Evolutionary conservation across 2,329 filamentous ascomycete genomes (phyloP), one percentile per base, ranked within the genome.

Genomic region (Westerdykella aurantiaca): DNA sequence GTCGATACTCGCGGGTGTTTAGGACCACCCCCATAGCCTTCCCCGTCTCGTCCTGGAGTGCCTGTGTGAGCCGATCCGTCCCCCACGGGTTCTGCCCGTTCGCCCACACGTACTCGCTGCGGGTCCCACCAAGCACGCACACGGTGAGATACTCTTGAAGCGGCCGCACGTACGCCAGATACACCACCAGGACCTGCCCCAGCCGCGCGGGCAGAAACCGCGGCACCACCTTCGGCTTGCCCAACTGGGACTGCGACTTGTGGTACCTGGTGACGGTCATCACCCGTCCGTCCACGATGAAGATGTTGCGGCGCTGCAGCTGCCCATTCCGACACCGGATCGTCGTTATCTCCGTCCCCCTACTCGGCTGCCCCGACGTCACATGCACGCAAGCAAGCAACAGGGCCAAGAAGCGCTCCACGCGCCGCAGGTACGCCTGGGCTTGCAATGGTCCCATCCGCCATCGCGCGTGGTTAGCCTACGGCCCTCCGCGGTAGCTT

Each of bases 141-240:
- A 52, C 39, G 6, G 25, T 39, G 5, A 58, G 46, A 52, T 50
- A 50, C 46, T 57, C 38, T 18, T 40, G 7, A 31, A 59, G 47
- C 34, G 39, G 56, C 41, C 50, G 40, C n/a, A 58, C 23, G 47
- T 58, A 53, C 12, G 25, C 43, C 5, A 57, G 49, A 46, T 57
- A 58, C 3, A 58, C 3, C 0, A 34, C 52, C 9, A 61, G 47
- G 6, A 61, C 38, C 51, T 60, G 34, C 16, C 50, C 47, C 11
- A 58, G 39, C 39, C 40, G 38, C 43, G 16, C 51, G 14, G 37
- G 55, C 17, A 60, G 42, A 47, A 59, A 61, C 29, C 49, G 45
- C 25, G 31, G 55, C 22, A 59, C 45, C 0, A 60, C 42, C 56
- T 58, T 60, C 5, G 34, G 55, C 44, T 50, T 55, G n/a, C 58